Evolutionary conservation across 306 rosid genomes (phyloP).

Genomic region (Purshia tridentata): DNA sequence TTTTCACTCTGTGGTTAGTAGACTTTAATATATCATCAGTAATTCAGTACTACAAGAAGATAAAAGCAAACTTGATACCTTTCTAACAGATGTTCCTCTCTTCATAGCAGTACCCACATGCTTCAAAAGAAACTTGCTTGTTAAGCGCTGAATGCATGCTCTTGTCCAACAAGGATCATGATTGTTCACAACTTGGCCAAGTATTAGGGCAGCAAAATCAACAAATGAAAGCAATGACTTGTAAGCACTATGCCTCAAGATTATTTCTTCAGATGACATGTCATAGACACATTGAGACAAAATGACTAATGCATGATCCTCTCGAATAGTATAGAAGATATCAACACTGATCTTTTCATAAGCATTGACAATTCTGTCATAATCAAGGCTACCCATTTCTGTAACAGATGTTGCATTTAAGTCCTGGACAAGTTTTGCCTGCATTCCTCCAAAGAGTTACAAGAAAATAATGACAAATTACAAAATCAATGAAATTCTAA

Average conservation of each 20-base stretch:
- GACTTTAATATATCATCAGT: not conserved
- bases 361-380: conserved; percentile 57
- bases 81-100: conserved; percentile 49
- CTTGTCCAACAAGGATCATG: conserved; percentile 61
- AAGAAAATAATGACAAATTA: conserved; percentile 11
- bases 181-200: conserved; percentile 37
- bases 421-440: conserved; percentile 72
- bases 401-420: conserved; percentile 67
- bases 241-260: conserved; percentile 61
- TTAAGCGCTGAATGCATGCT: conserved; percentile 49
- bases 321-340: conserved; percentile 52
- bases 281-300: conserved; percentile 89
- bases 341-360: conserved; percentile 52
- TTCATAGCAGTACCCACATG: conserved; percentile 81
- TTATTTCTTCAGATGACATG: conserved; percentile 77
- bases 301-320: conserved; percentile 68
- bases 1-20: too few species aligned
- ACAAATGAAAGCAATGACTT: conserved; percentile 66
- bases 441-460: conserved; percentile 27
- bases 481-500: conserved; percentile 5
- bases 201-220: conserved; percentile 61
- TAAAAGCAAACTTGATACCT: conserved; percentile 43
- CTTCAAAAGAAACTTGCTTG: conserved; percentile 69
- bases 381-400: conserved; percentile 72
- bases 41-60: not conserved